These are phyloP conservation scores for Roridomyces roridus DNA, from an alignment of 768 basidiomycete genomes.

Conservation along the genomic window DNA sequence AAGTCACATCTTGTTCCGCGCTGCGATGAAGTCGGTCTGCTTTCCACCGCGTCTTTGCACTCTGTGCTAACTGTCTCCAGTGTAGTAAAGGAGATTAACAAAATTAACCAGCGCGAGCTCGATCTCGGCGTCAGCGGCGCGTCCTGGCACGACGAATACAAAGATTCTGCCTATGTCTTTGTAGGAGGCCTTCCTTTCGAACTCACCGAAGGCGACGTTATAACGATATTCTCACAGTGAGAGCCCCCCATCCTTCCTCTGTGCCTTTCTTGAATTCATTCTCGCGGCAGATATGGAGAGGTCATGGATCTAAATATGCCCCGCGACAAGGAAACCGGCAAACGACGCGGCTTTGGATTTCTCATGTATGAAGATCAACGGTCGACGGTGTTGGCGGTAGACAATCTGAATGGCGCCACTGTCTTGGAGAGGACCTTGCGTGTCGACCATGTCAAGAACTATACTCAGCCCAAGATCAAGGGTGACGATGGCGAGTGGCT, in stretches of 20 bases:
- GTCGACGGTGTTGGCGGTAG: conserved; percentile 94
- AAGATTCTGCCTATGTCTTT: conserved; percentile 96
- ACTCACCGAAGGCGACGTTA: conserved; percentile 96
- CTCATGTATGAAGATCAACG: conserved; percentile 99
- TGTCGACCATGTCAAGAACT: conserved; percentile 92
- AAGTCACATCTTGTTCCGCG: not conserved
- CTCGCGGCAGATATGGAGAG: conserved; percentile 83
- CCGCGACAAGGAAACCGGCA: conserved; percentile 91
- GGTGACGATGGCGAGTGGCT: conserved; percentile 85
- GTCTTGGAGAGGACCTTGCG: conserved; percentile 87
- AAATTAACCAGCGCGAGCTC: conserved; percentile 91
- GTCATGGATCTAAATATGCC: conserved; percentile 95
- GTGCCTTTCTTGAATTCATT: not conserved
- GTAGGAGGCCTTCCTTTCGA: conserved; percentile 88
- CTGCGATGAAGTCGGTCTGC: conserved; percentile 73
- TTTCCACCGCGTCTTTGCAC: conserved; percentile 7
- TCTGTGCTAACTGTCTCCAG: conserved; percentile 45
- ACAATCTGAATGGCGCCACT: conserved; percentile 96
- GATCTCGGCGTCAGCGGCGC: conserved; percentile 72
- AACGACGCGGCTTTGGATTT: conserved; percentile 91
- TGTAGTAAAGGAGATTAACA: conserved; percentile 91
- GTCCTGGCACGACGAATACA: conserved; percentile 98
- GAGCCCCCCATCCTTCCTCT: conserved; percentile 35
- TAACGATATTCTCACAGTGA: conserved; percentile 97
- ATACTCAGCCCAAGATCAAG: conserved; percentile 84